phyloP scores from a whole-genome alignment of 2,329 filamentous ascomycete genomes.

The Colletotrichum higginsianum region DNA sequence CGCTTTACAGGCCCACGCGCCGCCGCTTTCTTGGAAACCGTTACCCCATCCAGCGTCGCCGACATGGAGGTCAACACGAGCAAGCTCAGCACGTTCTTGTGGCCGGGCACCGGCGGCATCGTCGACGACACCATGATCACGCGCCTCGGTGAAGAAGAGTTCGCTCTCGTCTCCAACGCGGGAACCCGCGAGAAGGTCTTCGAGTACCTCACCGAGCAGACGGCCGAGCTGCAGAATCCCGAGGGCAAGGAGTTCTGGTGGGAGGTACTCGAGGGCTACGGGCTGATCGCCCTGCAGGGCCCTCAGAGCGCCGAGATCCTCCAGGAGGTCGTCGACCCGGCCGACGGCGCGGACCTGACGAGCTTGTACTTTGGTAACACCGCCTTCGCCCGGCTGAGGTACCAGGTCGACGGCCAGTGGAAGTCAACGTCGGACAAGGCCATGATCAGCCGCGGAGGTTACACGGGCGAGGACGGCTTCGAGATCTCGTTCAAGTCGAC shows the following conservation, averaged over 20 bases:
- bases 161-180: conserved; percentile 97
- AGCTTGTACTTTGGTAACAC: conserved; percentile 87
- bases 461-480: conserved; percentile 98
- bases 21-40: conserved; percentile 82
- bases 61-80: conserved; percentile 77
- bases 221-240: conserved; percentile 71
- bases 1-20: conserved; percentile 86
- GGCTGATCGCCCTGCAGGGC: conserved; percentile 91
- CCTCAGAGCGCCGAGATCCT: conserved; percentile 82
- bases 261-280: conserved; percentile 79
- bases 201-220: conserved; percentile 79
- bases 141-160: conserved; percentile 78
- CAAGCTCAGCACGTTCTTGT: conserved; percentile 87
- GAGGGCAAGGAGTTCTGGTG: conserved; percentile 74
- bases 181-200: conserved; percentile 92
- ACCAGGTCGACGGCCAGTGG: conserved; percentile 63
- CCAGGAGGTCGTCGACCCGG: conserved; percentile 70
- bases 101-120: conserved; percentile 87
- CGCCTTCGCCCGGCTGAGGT: conserved; percentile 74
- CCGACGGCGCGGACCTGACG: conserved; percentile 69
- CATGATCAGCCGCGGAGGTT: conserved; percentile 89
- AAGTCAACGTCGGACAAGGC: conserved; percentile 64
- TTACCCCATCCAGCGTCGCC: conserved; percentile 84
- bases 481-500: conserved; percentile 81
- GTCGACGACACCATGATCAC: conserved; percentile 96